Conservation (phyloP, 1,284 basidiomycete genomes). For the Cryptococcus deneoformans region DNA sequence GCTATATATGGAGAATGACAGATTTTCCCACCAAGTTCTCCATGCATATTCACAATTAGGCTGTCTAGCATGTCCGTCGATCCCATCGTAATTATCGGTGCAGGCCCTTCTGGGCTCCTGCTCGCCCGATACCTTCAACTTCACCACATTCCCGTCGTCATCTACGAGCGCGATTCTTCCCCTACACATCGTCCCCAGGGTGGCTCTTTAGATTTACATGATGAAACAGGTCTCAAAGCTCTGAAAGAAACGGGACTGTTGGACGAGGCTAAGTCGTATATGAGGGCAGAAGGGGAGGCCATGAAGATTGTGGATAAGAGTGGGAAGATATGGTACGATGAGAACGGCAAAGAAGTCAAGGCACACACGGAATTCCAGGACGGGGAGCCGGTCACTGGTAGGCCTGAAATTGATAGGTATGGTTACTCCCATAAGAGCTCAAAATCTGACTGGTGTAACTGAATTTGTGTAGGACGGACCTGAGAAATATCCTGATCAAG, state of each 20-base stretch:
- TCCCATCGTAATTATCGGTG: conserved; percentile 36
- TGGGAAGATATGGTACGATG: conserved; percentile 18
- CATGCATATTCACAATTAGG: no score
- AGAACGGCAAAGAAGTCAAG: conserved; percentile 2
- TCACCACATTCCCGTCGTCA: no score
- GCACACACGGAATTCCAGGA: background rate
- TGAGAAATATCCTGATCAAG: conserved; percentile 29
- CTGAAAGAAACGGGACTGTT: conserved; percentile 37
- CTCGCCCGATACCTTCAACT: no score
- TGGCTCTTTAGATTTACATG: conserved; percentile 52
- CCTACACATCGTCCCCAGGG: conserved; percentile 44
- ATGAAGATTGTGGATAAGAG: conserved; percentile 14
- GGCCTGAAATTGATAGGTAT: conserved; percentile 35
- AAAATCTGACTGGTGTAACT: no score
- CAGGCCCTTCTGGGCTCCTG: conserved; percentile 18
- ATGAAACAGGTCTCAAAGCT: conserved; percentile 41
- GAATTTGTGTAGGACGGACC: conserved; percentile 20
- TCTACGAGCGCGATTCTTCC: conserved; percentile 8
- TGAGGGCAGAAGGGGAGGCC: conserved; percentile 16
- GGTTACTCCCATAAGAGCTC: background rate
- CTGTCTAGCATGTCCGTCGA: background rate
- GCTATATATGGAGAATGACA: no score
- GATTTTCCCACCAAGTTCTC: no score
- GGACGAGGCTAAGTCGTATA: conserved; percentile 18
- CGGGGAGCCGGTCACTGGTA: conserved; percentile 3